A percentile compares a stretch with the other conserved stretches of the same genome.
These are phyloP conservation scores for Plectranthus barbatus DNA, from an alignment of 257 asterid genomes.

Conservation along the genomic window DNA sequence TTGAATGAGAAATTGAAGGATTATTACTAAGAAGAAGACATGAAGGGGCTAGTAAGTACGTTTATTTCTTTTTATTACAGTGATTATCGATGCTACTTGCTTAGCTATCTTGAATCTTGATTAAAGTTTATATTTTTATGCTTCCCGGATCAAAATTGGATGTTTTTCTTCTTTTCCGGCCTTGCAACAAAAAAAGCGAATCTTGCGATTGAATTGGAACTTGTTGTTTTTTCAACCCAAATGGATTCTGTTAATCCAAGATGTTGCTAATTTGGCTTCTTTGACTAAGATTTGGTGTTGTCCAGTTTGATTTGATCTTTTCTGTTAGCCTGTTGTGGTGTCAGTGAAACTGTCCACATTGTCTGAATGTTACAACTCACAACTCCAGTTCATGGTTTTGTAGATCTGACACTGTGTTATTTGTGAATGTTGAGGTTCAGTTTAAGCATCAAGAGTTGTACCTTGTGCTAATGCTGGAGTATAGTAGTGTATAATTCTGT, in stretches of 20 bases:
- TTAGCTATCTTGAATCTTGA: neutral
- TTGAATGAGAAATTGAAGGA: constrained; percentile 54
- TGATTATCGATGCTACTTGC: constrained; percentile 1
- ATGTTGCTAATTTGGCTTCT: neutral
- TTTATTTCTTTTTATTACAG: constrained; percentile 24
- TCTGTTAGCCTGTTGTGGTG: constrained; percentile 2
- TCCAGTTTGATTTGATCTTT: constrained; percentile 25
- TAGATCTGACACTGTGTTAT: constrained; percentile 26
- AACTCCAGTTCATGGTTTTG: constrained; percentile 7
- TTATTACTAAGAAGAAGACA: constrained; percentile 25
- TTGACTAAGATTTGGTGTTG: constrained; percentile 8
- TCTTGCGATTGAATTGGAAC: constrained; percentile 14
- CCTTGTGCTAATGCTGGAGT: constrained; percentile 3
- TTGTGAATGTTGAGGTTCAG: constrained; percentile 10
- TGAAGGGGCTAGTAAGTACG: constrained; percentile 99
- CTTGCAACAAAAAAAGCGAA: constrained; percentile 7
- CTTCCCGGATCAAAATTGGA: constrained; percentile 17
- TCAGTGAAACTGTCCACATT: constrained; percentile 27
- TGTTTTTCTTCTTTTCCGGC: constrained; percentile 9
- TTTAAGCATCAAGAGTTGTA: constrained; percentile 9
- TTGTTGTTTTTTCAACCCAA: neutral
- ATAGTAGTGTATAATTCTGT: neutral
- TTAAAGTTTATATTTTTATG: neutral
- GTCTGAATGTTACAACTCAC: constrained; percentile 15
- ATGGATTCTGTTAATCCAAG: neutral